These are phyloP conservation scores for Incumbomyces delicatus DNA, from an alignment of 2,329 filamentous ascomycete genomes.

Conservation along the genomic window DNA sequence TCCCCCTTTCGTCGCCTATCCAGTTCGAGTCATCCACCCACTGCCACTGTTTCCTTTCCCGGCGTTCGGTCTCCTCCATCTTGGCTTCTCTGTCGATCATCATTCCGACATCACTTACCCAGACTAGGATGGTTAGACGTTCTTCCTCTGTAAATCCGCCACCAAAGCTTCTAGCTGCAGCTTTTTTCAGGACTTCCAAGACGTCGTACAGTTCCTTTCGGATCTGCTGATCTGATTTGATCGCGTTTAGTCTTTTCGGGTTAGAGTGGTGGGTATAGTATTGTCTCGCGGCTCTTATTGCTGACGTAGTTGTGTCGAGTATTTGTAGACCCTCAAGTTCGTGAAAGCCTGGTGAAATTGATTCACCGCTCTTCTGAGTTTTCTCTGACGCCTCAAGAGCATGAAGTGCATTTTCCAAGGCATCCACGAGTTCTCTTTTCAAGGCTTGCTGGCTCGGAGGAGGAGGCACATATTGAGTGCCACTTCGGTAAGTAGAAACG, in stretches of 20 bases:
- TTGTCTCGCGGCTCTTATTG: slow-evolving; percentile 89
- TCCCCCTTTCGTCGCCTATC: slow-evolving; percentile 57
- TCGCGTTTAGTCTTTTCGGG: slow-evolving; percentile 71
- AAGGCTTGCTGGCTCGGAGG: slow-evolving; percentile 75
- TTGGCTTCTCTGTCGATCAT: slow-evolving; percentile 70
- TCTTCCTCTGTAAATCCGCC: slow-evolving; percentile 74
- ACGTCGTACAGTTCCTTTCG: slow-evolving; percentile 74
- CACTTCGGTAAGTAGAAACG: slow-evolving; percentile 86
- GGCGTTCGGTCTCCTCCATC: slow-evolving; percentile 63
- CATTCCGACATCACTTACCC: slow-evolving; percentile 68
- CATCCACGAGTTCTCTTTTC: slow-evolving; percentile 57
- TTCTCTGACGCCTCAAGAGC: slow-evolving; percentile 42
- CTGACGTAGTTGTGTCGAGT: slow-evolving; percentile 82
- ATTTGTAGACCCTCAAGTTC: slow-evolving; percentile 88
- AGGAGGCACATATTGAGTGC: slow-evolving; percentile 69
- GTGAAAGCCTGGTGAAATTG: slow-evolving; percentile 56
- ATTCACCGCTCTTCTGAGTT: slow-evolving; percentile 32
- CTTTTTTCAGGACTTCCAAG: slow-evolving; percentile 83
- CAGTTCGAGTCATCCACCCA: slow-evolving; percentile 66
- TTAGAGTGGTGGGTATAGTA: slow-evolving; percentile 93
- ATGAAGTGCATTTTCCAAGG: slow-evolving; percentile 59
- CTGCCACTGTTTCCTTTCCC: slow-evolving; percentile 62
- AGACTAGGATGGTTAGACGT: slow-evolving; percentile 61
- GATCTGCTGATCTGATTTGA: slow-evolving; percentile 79
- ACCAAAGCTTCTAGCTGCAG: slow-evolving; percentile 77